These are phyloP conservation scores for Annulohypoxylon stygium DNA, from an alignment of 495 filamentous ascomycete genomes.

Conservation along the genomic window DNA sequence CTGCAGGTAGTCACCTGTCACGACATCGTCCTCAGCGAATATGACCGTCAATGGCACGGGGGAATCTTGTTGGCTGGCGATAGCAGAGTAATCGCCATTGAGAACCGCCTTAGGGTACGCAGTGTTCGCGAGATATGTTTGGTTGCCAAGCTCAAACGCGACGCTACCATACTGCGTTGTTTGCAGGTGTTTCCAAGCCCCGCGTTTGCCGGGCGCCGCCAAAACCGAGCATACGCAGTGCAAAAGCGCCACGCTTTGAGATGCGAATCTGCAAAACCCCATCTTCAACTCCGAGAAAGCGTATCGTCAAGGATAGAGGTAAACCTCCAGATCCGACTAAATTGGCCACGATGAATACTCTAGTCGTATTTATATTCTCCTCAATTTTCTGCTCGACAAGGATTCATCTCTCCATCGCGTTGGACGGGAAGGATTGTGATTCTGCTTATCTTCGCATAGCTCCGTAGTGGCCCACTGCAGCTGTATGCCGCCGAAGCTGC, in stretches of 20 bases:
- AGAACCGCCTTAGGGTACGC: constrained; percentile 33
- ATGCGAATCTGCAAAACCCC: constrained; percentile 1
- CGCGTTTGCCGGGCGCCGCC: constrained; percentile 32
- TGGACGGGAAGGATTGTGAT: background rate
- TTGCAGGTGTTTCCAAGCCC: constrained; percentile 28
- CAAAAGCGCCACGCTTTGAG: background rate
- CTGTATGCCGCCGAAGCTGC: constrained; percentile 10
- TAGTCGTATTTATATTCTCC: constrained; percentile 4
- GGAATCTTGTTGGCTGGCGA: constrained; percentile 4
- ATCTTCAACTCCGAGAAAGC: constrained; percentile 19
- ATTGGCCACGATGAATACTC: background rate
- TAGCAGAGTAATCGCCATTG: constrained; percentile 20
- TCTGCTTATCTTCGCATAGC: constrained; percentile 29
- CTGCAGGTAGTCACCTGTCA: constrained; percentile 41
- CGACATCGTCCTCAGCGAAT: constrained; percentile 36
- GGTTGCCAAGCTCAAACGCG: constrained; percentile 39
- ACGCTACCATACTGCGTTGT: constrained; percentile 37
- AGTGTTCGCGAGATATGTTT: constrained; percentile 41
- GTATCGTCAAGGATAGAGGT: background rate
- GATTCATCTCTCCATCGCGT: constrained; percentile 3
- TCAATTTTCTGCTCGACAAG: background rate
- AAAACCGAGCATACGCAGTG: constrained; percentile 12
- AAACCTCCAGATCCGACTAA: background rate
- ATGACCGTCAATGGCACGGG: constrained; percentile 46
- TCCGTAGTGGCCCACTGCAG: constrained; percentile 3